These are phyloP conservation scores for Hibiscus trionum DNA, from an alignment of 345 rosid species.

Conservation along the genomic window DNA sequence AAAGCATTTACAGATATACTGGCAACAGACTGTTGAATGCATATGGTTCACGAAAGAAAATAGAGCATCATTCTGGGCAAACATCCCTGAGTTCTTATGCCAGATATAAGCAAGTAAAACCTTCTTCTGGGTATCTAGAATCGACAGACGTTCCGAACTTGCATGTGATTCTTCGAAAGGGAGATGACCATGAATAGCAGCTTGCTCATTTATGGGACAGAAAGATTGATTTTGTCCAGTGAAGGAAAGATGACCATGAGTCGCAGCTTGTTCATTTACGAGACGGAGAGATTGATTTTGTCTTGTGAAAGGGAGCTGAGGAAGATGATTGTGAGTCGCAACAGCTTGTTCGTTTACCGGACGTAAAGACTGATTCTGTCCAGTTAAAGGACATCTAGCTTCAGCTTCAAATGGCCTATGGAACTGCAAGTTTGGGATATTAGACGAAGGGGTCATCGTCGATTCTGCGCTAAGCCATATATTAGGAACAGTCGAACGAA, in stretches of 20 bases:
- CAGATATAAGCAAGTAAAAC: slow-evolving; percentile 20
- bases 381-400: background rate
- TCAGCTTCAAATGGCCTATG: slow-evolving; percentile 4
- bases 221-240: background rate
- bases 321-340: background rate
- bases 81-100: slow-evolving; percentile 11
- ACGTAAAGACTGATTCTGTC: background rate
- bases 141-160: background rate
- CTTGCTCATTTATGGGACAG: background rate
- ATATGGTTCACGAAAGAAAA: slow-evolving; percentile 20
- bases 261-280: background rate
- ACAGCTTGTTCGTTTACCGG: background rate
- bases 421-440: slow-evolving; percentile 2
- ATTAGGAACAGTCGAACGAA: slow-evolving; percentile 1
- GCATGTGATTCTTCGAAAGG: slow-evolving; percentile 14
- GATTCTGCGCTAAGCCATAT: background rate
- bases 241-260: background rate
- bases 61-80: background rate
- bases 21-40: slow-evolving; percentile 25
- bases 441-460: background rate
- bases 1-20: slow-evolving; percentile 19
- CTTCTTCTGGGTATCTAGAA: slow-evolving; percentile 9
- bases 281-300: background rate
- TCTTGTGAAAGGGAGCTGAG: background rate
- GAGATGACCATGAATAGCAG: background rate